Evolutionary conservation across 2,329 filamentous ascomycete genomes (phyloP).

Genomic region (Xylaria sp.): DNA sequence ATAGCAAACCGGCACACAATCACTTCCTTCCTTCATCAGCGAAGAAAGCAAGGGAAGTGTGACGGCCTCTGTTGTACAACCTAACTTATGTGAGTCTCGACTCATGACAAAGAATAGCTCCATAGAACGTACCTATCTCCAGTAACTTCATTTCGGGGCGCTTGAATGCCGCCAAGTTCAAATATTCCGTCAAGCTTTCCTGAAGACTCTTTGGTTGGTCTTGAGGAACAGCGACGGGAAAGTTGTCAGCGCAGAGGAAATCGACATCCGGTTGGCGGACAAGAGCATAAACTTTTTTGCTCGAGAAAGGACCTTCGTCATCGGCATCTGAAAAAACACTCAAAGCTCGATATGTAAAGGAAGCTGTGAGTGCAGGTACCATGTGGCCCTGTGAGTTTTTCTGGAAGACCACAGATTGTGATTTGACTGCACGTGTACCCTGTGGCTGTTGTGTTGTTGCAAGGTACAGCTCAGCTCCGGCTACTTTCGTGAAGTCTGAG

Average conservation of each 20-base stretch:
- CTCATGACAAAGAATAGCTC: not conserved
- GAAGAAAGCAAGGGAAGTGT: slow-evolving; percentile 18
- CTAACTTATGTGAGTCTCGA: not conserved
- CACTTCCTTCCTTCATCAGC: slow-evolving; percentile 8
- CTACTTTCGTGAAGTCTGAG: slow-evolving; percentile 13
- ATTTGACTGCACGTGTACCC: slow-evolving; percentile 21
- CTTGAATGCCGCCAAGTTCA: slow-evolving; percentile 20
- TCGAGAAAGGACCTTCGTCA: slow-evolving; percentile 17
- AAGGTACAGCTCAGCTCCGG: slow-evolving; percentile 18
- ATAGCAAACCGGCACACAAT: slow-evolving; percentile 8
- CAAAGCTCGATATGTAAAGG: slow-evolving; percentile 23
- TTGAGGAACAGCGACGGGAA: not conserved
- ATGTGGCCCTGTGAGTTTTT: slow-evolving; percentile 6
- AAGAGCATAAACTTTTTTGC: slow-evolving; percentile 24
- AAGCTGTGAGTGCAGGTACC: slow-evolving; percentile 17
- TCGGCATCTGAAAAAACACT: slow-evolving; percentile 13
- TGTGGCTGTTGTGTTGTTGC: slow-evolving; percentile 27
- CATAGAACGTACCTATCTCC: slow-evolving; percentile 7
- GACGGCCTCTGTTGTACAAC: slow-evolving; percentile 4
- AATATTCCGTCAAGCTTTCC: slow-evolving; percentile 11
- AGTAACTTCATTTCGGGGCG: slow-evolving; percentile 10
- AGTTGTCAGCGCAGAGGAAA: slow-evolving; percentile 10
- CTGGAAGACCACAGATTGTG: slow-evolving; percentile 24
- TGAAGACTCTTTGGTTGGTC: not conserved
- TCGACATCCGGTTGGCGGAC: slow-evolving; percentile 20